Conservation (phyloP, 352 stramenopile genomes). For the Phytophthora cactorum region DNA sequence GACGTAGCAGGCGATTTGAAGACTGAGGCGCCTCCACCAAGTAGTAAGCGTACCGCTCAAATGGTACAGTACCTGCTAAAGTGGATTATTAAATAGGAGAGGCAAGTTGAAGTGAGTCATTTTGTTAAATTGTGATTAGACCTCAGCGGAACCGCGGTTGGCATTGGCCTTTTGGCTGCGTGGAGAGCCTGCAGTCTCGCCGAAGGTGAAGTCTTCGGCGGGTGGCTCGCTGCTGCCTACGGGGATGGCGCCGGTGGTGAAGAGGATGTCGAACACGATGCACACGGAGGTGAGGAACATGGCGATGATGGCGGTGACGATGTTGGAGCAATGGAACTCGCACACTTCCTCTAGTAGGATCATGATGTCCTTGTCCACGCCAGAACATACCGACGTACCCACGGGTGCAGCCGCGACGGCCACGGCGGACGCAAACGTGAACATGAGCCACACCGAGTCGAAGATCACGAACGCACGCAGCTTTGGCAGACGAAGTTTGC, state of each 20-base stretch:
- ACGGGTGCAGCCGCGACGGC: constrained; percentile 59
- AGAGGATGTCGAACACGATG: constrained; percentile 62
- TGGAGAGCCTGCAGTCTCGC: constrained; percentile 42
- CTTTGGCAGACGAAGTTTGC: constrained; percentile 54
- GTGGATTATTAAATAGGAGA: neutral
- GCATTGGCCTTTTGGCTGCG: constrained; percentile 46
- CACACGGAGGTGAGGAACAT: constrained; percentile 65
- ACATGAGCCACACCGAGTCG: constrained; percentile 58
- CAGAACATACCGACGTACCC: constrained; percentile 61
- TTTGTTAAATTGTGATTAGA: constrained; percentile 26
- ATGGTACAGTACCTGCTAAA: constrained; percentile 4
- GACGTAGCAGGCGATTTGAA: constrained; percentile 22
- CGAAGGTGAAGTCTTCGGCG: constrained; percentile 59
- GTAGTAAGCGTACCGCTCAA: constrained; percentile 1
- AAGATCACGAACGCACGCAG: constrained; percentile 47
- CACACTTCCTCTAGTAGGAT: constrained; percentile 64
- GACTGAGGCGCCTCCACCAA: constrained; percentile 33
- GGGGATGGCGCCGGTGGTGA: constrained; percentile 51
- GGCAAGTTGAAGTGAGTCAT: constrained; percentile 17
- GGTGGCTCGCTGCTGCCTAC: constrained; percentile 14
- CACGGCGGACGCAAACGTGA: constrained; percentile 65
- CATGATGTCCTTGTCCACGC: constrained; percentile 48
- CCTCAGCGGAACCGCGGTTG: constrained; percentile 32
- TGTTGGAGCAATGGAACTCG: constrained; percentile 67
- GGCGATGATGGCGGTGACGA: constrained; percentile 55